Base-by-base conservation (phyloP, 2,329 filamentous ascomycete genomes). In the Corynespora cassiicola region DNA sequence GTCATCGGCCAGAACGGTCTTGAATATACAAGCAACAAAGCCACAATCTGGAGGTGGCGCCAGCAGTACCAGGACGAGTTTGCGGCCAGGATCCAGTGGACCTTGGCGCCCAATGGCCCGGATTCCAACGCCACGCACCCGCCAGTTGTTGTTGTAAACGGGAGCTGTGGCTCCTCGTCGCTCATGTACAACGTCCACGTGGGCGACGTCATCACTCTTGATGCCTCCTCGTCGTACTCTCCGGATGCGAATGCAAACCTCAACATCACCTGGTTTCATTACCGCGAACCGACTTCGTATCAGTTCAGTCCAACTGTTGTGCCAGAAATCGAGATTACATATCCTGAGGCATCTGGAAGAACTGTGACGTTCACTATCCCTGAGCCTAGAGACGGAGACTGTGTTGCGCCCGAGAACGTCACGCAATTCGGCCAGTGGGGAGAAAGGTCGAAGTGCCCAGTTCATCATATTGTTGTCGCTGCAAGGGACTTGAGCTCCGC, bases 21-120 rank as follows among this genome's bases (percentile, higher is more conserved):
- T 17, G 58, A 45, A 1, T 58, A 50, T 30, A 54, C 56, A 6
- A 65, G 58, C 20, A 73, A 69, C 32, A 64, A 74, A 12, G 72
- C 72, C 3, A 74, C 71, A 1, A 69, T 77, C 10, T 77, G 75
- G 73, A 57, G 74, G 7, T 77, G 73, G 75, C 50, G 73, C 6
- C 56, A 69, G 29, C 71, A 72, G 1, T 76, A 68, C 36, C 73
- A 76, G 55, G 63, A 68, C 25, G 73, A 76, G 33, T 76, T 71
- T 54, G 74, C 59, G 9, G 75, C 62, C 28, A 58, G 58, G 16
- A 74, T 73, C 56, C 73, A 66, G 53, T 77, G 60, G 75, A 74
- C 64, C 7, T 35, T 51, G 4, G 36, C 31, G 16, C 28, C 35
- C 3, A 32, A 44, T 16, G 35, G 24, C 8, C 24, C 44, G 16